Percentiles rank a stretch among this genome's conserved stretches.
phyloP scores from a whole-genome alignment of 306 rosid genomes.

The Lathyrus oleraceus region DNA sequence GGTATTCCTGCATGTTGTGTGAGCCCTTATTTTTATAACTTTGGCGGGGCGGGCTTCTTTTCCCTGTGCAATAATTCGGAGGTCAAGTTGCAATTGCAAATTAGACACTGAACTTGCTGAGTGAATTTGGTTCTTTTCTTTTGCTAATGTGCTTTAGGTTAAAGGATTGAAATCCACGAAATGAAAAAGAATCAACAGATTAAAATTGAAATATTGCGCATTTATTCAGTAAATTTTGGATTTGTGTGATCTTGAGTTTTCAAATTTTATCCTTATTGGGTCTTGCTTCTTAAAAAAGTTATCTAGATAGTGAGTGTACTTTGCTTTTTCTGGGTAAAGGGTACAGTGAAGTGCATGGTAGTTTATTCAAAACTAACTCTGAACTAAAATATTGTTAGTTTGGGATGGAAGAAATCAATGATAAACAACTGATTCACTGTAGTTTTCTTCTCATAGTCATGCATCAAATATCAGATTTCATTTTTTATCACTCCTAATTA shows the following conservation, averaged over 20 bases:
- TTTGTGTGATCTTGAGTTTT: background rate
- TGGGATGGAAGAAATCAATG: no score
- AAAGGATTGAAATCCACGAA: constrained; percentile 14
- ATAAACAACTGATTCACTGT: no score
- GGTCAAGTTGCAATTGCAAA: constrained; percentile 30
- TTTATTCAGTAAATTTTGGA: background rate
- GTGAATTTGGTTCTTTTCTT: constrained; percentile 27
- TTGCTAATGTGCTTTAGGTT: constrained; percentile 5
- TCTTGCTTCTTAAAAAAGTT: background rate
- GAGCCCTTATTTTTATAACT: constrained; percentile 40
- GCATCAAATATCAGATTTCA: no score
- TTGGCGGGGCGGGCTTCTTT: constrained; percentile 35
- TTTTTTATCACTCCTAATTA: no score
- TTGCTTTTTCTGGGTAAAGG: background rate
- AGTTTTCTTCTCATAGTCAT: no score
- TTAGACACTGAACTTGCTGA: constrained; percentile 24
- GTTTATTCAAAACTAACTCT: background rate
- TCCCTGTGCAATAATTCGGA: constrained; percentile 55
- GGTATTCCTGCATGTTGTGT: constrained; percentile 41
- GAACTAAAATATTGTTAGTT: no score
- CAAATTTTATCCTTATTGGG: background rate
- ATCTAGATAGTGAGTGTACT: background rate
- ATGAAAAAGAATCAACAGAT: background rate
- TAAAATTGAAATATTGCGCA: background rate
- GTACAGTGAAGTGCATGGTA: background rate